Percentiles rank a stretch among this genome's conserved stretches.
Conservation (phyloP, 176 grass and related monocot species). For the Urochloa ruziziensis region DNA sequence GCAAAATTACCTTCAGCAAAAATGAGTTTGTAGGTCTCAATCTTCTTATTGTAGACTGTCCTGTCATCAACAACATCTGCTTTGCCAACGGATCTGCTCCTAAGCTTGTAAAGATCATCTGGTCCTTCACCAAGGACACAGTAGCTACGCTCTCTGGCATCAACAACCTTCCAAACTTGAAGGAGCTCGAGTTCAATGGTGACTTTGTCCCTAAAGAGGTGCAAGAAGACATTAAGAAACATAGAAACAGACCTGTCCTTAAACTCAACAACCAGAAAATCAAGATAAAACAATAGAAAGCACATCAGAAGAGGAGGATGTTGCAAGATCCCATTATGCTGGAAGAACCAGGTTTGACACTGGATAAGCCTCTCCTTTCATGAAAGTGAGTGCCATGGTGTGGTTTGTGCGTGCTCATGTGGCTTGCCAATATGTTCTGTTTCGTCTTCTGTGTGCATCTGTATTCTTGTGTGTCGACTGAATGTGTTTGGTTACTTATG, state of each 20-base stretch:
- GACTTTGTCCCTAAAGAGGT: not conserved
- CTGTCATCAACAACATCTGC: not conserved
- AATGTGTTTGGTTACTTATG: not conserved
- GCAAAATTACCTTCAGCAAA: too few species aligned
- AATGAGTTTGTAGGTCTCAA: too few species aligned
- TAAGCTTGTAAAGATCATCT: conserved; percentile 1
- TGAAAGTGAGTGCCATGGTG: not conserved
- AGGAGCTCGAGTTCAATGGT: conserved; percentile 4
- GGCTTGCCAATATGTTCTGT: not conserved
- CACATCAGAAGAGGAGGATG: not conserved
- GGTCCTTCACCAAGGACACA: not conserved
- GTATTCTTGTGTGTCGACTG: not conserved
- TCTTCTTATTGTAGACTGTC: not conserved
- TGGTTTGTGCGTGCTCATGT: not conserved
- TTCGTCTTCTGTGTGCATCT: not conserved
- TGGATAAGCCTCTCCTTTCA: not conserved
- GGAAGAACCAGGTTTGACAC: too few species aligned
- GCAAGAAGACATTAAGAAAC: not conserved
- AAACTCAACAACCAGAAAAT: not conserved
- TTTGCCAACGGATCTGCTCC: not conserved
- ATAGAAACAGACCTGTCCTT: not conserved
- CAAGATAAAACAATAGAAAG: not conserved
- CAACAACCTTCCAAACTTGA: not conserved
- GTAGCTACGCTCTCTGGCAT: not conserved
- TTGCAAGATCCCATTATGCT: not conserved